Conservation (phyloP, 768 basidiomycete species). For the Suillus tomentosus region DNA sequence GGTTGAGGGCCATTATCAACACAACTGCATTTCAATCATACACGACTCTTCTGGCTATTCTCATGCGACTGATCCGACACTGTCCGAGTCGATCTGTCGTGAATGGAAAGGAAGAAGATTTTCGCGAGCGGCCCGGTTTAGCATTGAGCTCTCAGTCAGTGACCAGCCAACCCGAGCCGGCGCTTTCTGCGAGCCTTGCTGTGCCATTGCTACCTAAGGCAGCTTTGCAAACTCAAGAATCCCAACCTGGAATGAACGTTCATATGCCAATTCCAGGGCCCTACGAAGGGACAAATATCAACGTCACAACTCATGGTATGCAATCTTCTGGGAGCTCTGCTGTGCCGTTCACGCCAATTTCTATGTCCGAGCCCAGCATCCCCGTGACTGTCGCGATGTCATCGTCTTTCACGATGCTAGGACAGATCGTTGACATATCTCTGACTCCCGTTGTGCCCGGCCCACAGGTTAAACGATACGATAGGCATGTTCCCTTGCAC, state of each 20-base stretch:
- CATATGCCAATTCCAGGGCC: no score
- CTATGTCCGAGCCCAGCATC: no score
- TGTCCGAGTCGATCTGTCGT: not conserved
- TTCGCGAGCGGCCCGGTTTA: not conserved
- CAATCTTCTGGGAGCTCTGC: no score
- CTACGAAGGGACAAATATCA: not conserved
- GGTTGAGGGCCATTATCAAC: not conserved
- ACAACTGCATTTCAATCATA: not conserved
- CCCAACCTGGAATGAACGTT: not conserved
- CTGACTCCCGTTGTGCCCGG: not conserved
- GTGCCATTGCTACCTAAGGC: not conserved
- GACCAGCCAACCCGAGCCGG: not conserved
- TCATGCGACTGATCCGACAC: not conserved
- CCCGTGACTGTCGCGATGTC: no score
- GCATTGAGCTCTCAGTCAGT: not conserved
- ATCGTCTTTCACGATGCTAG: not conserved
- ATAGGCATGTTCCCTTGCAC: not conserved
- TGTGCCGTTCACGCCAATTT: no score
- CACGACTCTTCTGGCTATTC: not conserved
- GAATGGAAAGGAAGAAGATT: no score
- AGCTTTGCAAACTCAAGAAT: no score
- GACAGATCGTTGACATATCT: not conserved
- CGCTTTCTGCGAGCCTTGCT: not conserved
- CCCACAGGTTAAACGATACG: not conserved
- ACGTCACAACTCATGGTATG: no score